Conservation (phyloP, 306 rosid species). For the Spatholobus suberectus region DNA sequence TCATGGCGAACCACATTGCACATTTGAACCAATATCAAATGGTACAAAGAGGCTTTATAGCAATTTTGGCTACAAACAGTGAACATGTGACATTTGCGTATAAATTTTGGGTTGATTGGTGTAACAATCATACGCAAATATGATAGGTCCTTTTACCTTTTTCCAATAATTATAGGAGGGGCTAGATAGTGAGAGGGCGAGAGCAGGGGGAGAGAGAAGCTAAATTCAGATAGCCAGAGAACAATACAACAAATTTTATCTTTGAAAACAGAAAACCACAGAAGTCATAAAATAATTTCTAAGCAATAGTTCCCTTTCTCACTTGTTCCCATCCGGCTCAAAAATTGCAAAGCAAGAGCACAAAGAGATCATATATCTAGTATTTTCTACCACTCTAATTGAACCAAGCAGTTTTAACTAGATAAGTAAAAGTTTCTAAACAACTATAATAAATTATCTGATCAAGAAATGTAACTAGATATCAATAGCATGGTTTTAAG, state of each 20-base stretch:
- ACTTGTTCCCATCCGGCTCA: neutral
- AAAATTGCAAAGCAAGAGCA: neutral
- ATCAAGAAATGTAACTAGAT: slow-evolving; percentile 10
- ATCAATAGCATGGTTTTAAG: neutral
- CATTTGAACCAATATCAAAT: too few species aligned
- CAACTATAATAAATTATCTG: neutral
- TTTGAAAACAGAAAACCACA: neutral
- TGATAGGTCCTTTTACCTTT: neutral
- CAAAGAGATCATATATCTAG: neutral
- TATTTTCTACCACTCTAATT: neutral
- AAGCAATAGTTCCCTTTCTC: neutral
- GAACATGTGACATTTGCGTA: neutral
- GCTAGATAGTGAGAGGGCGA: too few species aligned
- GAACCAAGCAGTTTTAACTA: neutral
- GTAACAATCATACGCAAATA: neutral
- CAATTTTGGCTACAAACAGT: neutral
- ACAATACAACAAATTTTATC: too few species aligned
- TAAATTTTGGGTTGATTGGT: neutral
- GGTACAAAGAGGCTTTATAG: too few species aligned
- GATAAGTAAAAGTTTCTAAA: neutral
- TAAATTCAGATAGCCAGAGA: too few species aligned
- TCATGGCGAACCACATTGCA: neutral
- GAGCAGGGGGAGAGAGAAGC: too few species aligned
- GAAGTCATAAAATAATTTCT: neutral
- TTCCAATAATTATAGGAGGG: too few species aligned